Conservation (phyloP, 2,329 filamentous ascomycete species). For the Aureobasidium sp. region DNA sequence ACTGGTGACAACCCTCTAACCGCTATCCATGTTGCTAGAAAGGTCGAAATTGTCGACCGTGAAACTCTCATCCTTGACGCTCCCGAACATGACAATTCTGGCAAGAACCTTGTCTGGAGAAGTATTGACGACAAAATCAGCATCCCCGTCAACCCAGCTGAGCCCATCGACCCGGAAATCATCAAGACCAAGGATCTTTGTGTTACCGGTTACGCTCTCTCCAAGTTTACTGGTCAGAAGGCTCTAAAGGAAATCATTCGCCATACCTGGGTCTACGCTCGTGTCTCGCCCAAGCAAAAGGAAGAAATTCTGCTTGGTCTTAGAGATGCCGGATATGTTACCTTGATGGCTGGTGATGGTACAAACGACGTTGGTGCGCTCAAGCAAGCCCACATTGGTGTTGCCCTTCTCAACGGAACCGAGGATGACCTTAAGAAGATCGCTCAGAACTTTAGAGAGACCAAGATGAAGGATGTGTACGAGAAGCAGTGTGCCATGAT, state of each 20-base stretch:
- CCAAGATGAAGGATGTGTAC: slow-evolving; percentile 97
- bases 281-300: slow-evolving; percentile 97
- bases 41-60: slow-evolving; percentile 95
- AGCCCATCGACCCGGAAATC: slow-evolving; percentile 72
- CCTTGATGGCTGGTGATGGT: slow-evolving; percentile 95
- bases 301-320: slow-evolving; percentile 95
- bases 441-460: slow-evolving; percentile 84
- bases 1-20: slow-evolving; percentile 97
- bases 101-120: slow-evolving; percentile 81
- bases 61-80: slow-evolving; percentile 92
- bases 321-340: slow-evolving; percentile 95
- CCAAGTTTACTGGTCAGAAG: slow-evolving; percentile 74
- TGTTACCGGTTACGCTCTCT: slow-evolving; percentile 86
- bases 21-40: slow-evolving; percentile 85
- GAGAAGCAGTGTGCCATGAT: slow-evolving; percentile 91
- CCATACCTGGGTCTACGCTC: slow-evolving; percentile 94
- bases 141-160: slow-evolving; percentile 75
- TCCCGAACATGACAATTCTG: slow-evolving; percentile 77
- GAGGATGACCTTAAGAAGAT: slow-evolving; percentile 86
- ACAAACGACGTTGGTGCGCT: slow-evolving; percentile 97
- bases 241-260: slow-evolving; percentile 71
- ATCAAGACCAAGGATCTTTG: slow-evolving; percentile 83
- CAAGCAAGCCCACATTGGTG: slow-evolving; percentile 96
- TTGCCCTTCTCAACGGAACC: slow-evolving; percentile 90
- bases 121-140: slow-evolving; percentile 85